Conservation (phyloP, 371 early-diverging fungal genomes). For the Mucor velutinosus region DNA sequence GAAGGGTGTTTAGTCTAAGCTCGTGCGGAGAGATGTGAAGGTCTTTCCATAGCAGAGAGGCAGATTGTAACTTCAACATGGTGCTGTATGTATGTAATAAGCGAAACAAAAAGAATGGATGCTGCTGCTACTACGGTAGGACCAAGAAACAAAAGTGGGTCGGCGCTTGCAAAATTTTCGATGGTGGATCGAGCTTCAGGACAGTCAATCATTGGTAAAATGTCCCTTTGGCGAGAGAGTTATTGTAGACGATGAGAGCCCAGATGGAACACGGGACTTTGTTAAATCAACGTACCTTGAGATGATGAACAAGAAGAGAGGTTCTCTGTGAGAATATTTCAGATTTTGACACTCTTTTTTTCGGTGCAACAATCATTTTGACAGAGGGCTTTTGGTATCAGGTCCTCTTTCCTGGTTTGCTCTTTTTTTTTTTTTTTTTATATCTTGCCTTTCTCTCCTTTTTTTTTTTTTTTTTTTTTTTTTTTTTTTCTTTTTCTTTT, state of each 20-base stretch:
- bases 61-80: neutral
- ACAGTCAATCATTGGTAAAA: neutral
- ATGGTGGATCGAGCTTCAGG: neutral
- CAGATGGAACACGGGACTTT: neutral
- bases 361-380: neutral
- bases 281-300: neutral
- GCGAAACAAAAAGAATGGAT: neutral
- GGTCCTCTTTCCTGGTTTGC: neutral
- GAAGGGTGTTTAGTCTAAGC: conserved; percentile 77
- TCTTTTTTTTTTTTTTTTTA: neutral
- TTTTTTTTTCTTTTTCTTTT: neutral
- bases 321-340: neutral
- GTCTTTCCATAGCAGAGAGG: conserved; percentile 55
- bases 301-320: no score
- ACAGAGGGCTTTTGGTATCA: neutral
- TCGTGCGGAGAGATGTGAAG: conserved; percentile 66
- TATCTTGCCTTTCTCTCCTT: no score
- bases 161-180: neutral
- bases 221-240: no score
- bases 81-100: neutral
- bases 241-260: neutral
- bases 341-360: neutral
- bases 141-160: neutral
- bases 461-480: neutral
- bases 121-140: neutral